These are phyloP conservation scores for Pulicaria dysenterica DNA, from an alignment of 129 eudicot genomes.

Conservation along the genomic window DNA sequence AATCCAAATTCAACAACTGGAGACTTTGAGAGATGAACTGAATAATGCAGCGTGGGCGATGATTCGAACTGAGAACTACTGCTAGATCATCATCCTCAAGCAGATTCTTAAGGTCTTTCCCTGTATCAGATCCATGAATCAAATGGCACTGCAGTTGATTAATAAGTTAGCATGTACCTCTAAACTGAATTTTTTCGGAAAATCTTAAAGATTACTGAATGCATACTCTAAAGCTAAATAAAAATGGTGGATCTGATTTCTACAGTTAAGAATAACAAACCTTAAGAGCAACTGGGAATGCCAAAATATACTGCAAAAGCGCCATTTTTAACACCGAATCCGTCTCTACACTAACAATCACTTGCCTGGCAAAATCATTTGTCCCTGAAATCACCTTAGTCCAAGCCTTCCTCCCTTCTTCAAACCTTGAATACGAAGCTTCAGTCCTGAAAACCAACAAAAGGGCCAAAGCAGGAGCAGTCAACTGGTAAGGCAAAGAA, in stretches of 20 bases:
- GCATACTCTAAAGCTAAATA: not conserved
- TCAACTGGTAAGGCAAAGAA: conserved; percentile 89
- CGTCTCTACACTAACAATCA: conserved; percentile 68
- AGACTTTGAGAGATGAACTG: conserved; percentile 90
- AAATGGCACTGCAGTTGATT: conserved; percentile 84
- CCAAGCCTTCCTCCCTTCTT: conserved; percentile 97
- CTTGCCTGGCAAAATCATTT: conserved; percentile 85
- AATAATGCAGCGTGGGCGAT: conserved; percentile 90
- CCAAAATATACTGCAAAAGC: conserved; percentile 84
- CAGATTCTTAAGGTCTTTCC: conserved; percentile 57
- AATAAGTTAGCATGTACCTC: conserved; percentile 24
- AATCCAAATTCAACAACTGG: conserved; percentile 64
- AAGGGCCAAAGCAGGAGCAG: conserved; percentile 97
- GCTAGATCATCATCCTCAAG: conserved; percentile 81
- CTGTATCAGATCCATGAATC: conserved; percentile 72
- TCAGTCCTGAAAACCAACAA: conserved; percentile 95
- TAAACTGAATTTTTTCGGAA: not conserved
- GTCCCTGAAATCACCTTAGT: conserved; percentile 75
- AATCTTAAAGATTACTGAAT: not conserved
- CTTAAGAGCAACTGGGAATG: conserved; percentile 95
- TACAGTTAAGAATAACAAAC: conserved; percentile 34
- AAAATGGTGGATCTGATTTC: not conserved
- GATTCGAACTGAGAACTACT: conserved; percentile 69
- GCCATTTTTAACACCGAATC: conserved; percentile 59
- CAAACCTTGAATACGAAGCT: conserved; percentile 96